Evolutionary conservation across 2,329 filamentous ascomycete species (phyloP), one percentile per base, ranked within the genome.

Genomic region (Didymellaceae sp.): DNA sequence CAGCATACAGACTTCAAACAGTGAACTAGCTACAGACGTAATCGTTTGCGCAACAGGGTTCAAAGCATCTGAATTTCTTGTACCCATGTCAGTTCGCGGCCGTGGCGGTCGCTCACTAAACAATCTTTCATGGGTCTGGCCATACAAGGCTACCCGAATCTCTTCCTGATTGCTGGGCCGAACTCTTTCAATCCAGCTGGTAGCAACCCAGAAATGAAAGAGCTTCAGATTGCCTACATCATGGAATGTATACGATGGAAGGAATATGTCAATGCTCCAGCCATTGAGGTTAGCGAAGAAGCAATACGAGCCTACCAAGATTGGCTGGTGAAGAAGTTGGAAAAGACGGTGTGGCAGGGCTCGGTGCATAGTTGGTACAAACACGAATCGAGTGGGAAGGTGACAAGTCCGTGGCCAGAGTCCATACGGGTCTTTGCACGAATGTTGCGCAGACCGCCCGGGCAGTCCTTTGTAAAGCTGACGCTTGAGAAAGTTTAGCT

Each of bases 181-280:
- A 43, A 49, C 7, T 33, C 45, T 8, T 38, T 49, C 16, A 43
- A 49, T 20, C 25, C 25, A 18, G 39, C 38, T 25, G 38, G 45
- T 21, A 49, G 38, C 4, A 43, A 26, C 6, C 38, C 31, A n/a
- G 25, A 37, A 21, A 38, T 49, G 39, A 49, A 43, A n/a, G 39
- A 50, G 14, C 16, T 39, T 13, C 33, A 39, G 13, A 14, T 39
- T 2, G 33, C 32, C 9, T 39, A 28, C 26, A 50, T 39, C 8
- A 32, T 32, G 13, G 13, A 18, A n/a, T 32, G 45, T 8, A n/a
- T 43, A 7, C 38, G 10, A 5, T 43, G n/a, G 31, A 43, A 37
- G 26, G 10, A 20, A 5, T 10, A n/a, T 8, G 25, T 18, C 5
- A 20, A 18, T 21, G 26, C 33, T 26, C 8, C 26, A 21, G 26